Evolutionary conservation across 164 flowering plant genomes (phyloP).

Genomic region (Vitis amurensis): DNA sequence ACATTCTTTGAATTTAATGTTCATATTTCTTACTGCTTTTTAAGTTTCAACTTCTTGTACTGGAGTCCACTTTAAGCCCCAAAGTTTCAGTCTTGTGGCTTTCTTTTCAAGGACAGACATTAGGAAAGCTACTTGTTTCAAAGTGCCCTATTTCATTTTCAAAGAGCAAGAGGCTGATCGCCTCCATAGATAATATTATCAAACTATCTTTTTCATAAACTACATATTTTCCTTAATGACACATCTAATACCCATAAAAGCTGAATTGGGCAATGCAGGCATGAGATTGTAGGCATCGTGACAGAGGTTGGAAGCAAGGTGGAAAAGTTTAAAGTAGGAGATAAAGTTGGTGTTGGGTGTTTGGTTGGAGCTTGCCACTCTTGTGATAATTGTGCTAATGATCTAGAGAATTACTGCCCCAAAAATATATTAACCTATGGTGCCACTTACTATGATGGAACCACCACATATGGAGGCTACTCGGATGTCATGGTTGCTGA

Average conservation of each 20-base stretch:
- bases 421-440: conserved; percentile 32
- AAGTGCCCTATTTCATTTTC: no score
- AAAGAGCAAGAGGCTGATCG: no score
- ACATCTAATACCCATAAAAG: no score
- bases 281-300: conserved; percentile 52
- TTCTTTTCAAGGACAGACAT: no score
- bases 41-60: no score
- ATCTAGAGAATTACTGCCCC: conserved; percentile 55
- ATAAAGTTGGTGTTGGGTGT: conserved; percentile 60
- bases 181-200: no score
- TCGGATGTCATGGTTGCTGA: conserved; percentile 38
- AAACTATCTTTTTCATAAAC: no score
- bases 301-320: conserved; percentile 55
- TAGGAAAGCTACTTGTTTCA: no score
- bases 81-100: no score
- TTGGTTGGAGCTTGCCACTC: conserved; percentile 46
- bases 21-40: no score
- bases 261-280: conserved; percentile 27
- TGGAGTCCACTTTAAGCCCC: no score
- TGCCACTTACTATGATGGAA: conserved; percentile 33
- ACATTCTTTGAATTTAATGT: no score
- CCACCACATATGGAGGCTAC: conserved; percentile 48
- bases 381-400: conserved; percentile 34
- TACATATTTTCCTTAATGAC: neutral
- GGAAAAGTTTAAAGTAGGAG: conserved; percentile 46